Conservation (phyloP, 345 rosid species). For the Citrus inodora region DNA sequence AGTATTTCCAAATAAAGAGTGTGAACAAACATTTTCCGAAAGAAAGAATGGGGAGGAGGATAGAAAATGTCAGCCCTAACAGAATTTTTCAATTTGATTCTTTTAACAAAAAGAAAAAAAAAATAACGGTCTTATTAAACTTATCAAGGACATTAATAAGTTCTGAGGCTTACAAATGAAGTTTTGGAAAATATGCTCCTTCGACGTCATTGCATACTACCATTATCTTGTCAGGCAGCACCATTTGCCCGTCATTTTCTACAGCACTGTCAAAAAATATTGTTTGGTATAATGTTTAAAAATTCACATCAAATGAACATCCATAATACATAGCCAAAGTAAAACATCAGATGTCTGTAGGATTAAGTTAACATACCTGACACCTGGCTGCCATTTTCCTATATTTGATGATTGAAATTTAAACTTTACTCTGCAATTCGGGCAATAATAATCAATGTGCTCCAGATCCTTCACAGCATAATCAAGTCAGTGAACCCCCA, state of each 20-base stretch:
- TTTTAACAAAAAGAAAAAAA: not conserved
- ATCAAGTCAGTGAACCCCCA: conserved; percentile 19
- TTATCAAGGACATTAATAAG: conserved; percentile 1
- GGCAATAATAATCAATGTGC: conserved; percentile 67
- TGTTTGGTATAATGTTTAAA: conserved; percentile 3
- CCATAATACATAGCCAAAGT: not conserved
- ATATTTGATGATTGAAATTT: conserved; percentile 25
- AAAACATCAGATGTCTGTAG: not conserved
- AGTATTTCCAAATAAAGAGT: not conserved
- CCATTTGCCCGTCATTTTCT: conserved; percentile 35
- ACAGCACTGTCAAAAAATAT: conserved; percentile 44
- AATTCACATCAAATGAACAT: conserved; percentile 1
- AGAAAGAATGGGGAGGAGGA: not conserved
- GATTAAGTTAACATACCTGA: conserved; percentile 44
- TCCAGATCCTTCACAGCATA: conserved; percentile 62
- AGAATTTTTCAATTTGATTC: not conserved
- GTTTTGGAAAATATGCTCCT: conserved; percentile 71
- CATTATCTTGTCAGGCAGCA: conserved; percentile 52
- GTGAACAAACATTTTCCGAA: not conserved
- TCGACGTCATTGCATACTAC: conserved; percentile 96
- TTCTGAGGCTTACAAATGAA: conserved; percentile 61
- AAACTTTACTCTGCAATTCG: conserved; percentile 61
- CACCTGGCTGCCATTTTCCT: conserved; percentile 36
- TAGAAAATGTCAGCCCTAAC: not conserved
- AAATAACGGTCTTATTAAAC: not conserved